These are phyloP conservation scores for Solanum chilense DNA, from an alignment of 257 asterid species.

Conservation along the genomic window DNA sequence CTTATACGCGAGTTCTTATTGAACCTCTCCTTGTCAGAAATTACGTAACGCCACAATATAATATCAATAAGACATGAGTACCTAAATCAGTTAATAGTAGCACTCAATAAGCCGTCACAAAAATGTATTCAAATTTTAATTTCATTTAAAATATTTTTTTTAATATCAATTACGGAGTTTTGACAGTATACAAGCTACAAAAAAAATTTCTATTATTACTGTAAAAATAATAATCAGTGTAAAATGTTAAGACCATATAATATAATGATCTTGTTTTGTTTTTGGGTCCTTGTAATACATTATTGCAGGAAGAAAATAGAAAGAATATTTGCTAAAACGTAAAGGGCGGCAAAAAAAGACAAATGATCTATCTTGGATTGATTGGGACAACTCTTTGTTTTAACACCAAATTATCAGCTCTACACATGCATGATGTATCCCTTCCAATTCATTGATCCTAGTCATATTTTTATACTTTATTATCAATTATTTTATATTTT, in stretches of 20 bases:
- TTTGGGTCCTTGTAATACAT: background rate
- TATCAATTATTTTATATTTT: background rate
- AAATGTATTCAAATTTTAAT: background rate
- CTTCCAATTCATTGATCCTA: background rate
- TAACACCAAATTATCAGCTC: background rate
- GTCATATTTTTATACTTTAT: background rate
- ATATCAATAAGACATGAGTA: background rate
- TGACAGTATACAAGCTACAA: background rate
- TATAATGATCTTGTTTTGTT: background rate
- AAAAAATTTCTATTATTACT: background rate
- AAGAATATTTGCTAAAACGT: background rate
- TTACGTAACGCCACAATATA: background rate
- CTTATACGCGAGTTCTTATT: background rate
- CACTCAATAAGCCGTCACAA: background rate
- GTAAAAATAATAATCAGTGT: background rate
- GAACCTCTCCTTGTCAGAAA: background rate
- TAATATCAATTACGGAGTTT: too few species aligned
- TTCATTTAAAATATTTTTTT: background rate
- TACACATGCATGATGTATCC: background rate
- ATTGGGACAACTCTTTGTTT: background rate
- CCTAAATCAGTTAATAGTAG: background rate
- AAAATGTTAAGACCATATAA: background rate
- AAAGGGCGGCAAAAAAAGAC: background rate
- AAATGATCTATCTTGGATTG: background rate
- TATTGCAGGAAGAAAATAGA: background rate